Base-by-base conservation (phyloP, 345 rosid genomes). In the Citrus hindsii region DNA sequence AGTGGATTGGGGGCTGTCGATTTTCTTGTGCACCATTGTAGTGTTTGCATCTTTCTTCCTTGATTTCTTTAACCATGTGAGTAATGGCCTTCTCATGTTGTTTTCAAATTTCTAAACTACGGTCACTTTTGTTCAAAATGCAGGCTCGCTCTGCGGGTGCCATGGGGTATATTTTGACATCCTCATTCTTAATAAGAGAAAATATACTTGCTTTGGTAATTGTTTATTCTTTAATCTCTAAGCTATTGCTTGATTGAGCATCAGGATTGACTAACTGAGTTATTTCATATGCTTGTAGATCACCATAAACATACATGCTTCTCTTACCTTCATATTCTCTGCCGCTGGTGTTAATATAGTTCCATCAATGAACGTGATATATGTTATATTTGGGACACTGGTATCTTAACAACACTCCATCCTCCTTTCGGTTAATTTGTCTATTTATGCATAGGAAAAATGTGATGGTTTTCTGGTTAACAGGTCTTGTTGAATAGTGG, bases 141-240 rank as follows among this genome's bases (percentile, higher is more conserved):
- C 87, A 93, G 98, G 97, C 92, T 76, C 93, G 97, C 76, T 80
- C 99, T 71, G 71, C 82, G 19, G 97, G 99, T 69, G 90, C 91
- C 14, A 81, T 92, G 85, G 97, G 97, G 75, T 93, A 95, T 85
- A 92, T 95, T 80, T 79, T 92, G 37, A 88, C 92, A 80, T 84
- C 97, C 69, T 95, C 98, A 18, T 95, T 95, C 88, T 85, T 95
- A 75, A 93, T 93, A 86, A 88, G 92, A 86, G 99, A 95, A 82
- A 95, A 93, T 80, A 93, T 95, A 81, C 91, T 93, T 37, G 96
- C 90, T 74, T 84, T 95, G 92, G 98, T 95, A 88, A 84, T 74
- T 62, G 9, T 74, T 55, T 64, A 32, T 62, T 37, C 61, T 51
- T 65, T 63, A 35, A 61, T 33, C 65, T 67, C 32, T 64, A 21